Evolutionary conservation across 306 rosid species (phyloP), one percentile per base, ranked within the genome.

Genomic region (Canavalia ensiformis): DNA sequence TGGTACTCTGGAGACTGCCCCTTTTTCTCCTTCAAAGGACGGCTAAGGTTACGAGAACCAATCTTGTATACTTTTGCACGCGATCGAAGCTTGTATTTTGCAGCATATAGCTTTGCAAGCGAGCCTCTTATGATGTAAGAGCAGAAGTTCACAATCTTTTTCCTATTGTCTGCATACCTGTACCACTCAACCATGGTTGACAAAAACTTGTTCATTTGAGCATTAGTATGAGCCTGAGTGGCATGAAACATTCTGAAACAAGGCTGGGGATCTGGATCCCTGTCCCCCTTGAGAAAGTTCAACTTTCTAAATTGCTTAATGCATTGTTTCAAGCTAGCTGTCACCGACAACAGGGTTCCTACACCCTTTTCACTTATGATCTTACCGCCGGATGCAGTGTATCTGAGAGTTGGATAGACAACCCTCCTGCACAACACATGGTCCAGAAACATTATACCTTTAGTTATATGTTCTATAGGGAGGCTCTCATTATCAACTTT

Each of bases 241-340:
- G 99, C 97, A 77, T 95, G 99, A 84, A 93, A 95, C 99, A 95
- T 95, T 77, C 99, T 88, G 81, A 95, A 95, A 76, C 99, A 95
- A 70, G 99, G 97, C 68, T 95, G 97, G 49, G 99, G 99, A 83
- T 95, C 97, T 2, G 99, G 99, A 85, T 95, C 99, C 70, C 90
- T 84, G 81, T 95, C 99, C 4, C 99, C 99, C 88, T 93, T 95
- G 42, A 95, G 85, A 85, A 95, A 95, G 75, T 52, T 89, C 82
- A 95, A 86, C 86, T 90, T 95, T 84, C 99, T 88, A 81, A 95
- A 95, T 74, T 89, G 95, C 90, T 86, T 95, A 76, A 95, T 90
- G 87, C 97, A 91, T 82, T 91, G 97, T 75, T 95, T 95, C 88
- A 95, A 84, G 83, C 99, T 95, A 2, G 99, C 97, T 0, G 97